Base-by-base conservation (phyloP, 2,329 filamentous ascomycete genomes). In the Pseudogymnoascus pannorum region DNA sequence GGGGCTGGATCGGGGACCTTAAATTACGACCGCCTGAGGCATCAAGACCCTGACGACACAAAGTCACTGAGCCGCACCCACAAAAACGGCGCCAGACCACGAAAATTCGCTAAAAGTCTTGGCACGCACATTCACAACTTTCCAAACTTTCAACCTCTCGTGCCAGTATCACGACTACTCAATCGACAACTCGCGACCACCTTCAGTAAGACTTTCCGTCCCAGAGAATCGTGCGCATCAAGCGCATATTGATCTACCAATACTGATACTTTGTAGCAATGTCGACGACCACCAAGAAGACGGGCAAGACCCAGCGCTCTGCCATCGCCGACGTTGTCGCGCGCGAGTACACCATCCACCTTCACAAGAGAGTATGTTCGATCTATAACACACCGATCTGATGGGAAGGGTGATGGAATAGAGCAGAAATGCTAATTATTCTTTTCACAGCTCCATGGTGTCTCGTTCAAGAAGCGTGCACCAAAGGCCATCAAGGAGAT, bases 291-390 rank as follows among this genome's bases (percentile, higher is more conserved):
- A 75, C 77, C 70, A 88, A 86, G 81, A 79, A 81, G 68, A 76
- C 83, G 73, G 88, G 87, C 83, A 89, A 88, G 81, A 73, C 78
- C 72, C 78, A 79, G 75, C 91, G 92, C 78, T 96, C 91, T 80
- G 95, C 95, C 83, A 96, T 99, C 80, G 88, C 91, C 81, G 93
- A 99, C 82, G 95, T 99, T 77, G 93, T 99, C 79, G 88, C 94
- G 75, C 91, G 94, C 86, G 95, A 99, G 86, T 99, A 99, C 88
- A 99, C 94, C 81, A 97, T 99, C 84, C 93, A 99, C 87, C 84
- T 99, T 74, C 94, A 99, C 91, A 97, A 96, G 90, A 89, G 93
- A 82, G 91, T 95, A 92, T 78, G 89, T 89, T 78, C 64, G 64
- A 64, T 51, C 58, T 59, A 60, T 57, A 58, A 44, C 35, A 8